Evolutionary conservation across 2,329 filamentous ascomycete species (phyloP).

Genomic region (Aspergillus bombycis): DNA sequence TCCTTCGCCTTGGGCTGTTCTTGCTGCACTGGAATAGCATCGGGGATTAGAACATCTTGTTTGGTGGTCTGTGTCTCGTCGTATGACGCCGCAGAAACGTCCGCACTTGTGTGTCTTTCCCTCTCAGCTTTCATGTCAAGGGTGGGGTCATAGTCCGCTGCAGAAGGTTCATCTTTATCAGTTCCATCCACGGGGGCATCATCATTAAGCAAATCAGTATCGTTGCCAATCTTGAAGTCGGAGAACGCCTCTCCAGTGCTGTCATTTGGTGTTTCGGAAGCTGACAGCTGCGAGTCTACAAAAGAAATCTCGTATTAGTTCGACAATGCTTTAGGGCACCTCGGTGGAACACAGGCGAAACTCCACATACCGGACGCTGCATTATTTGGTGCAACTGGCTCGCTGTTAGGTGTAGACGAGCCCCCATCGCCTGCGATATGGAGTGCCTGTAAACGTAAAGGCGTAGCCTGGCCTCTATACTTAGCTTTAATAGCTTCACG

Average conservation of each 20-base stretch:
- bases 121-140: constrained; percentile 86
- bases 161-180: constrained; percentile 78
- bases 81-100: constrained; percentile 58
- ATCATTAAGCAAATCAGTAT: constrained; percentile 68
- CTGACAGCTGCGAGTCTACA: constrained; percentile 45
- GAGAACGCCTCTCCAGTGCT: constrained; percentile 57
- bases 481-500: constrained; percentile 85
- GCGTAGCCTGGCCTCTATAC: constrained; percentile 70
- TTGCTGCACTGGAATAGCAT: constrained; percentile 40
- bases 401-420: constrained; percentile 55
- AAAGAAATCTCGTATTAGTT: constrained; percentile 2
- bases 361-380: constrained; percentile 42
- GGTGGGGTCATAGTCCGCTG: constrained; percentile 88
- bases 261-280: constrained; percentile 53
- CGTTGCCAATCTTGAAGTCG: constrained; percentile 66
- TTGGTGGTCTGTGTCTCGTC: constrained; percentile 60
- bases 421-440: constrained; percentile 63
- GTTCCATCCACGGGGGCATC: constrained; percentile 41
- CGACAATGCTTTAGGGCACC: neutral
- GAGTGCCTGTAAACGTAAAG: constrained; percentile 74
- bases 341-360: neutral
- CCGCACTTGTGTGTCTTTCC: constrained; percentile 64
- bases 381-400: constrained; percentile 43
- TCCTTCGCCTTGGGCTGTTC: constrained; percentile 51
- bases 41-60: constrained; percentile 55